Conservation (phyloP, 139 green algal species). For the Penium margaritaceum region DNA sequence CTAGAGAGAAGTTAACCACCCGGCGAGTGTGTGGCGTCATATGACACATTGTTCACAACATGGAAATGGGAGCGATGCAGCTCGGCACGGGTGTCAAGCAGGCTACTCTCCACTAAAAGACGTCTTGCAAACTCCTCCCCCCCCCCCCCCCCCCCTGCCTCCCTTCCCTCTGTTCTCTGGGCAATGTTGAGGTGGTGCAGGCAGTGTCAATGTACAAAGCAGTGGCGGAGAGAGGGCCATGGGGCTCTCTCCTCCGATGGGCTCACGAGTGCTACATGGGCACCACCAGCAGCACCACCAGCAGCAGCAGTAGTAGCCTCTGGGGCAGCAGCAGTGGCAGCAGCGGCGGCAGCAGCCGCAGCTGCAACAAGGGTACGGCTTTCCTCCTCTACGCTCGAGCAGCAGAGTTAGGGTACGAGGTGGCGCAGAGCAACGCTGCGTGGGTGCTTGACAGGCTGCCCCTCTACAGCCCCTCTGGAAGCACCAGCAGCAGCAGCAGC, state of each 20-base stretch:
- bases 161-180: background rate
- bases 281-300: no score
- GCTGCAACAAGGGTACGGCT: constrained; percentile 27
- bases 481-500: background rate
- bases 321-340: no score
- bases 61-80: no score
- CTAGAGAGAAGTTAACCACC: no score
- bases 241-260: constrained; percentile 48
- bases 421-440: constrained; percentile 82
- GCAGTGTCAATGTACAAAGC: constrained; percentile 58
- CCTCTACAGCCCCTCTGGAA: background rate
- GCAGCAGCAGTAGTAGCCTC: no score
- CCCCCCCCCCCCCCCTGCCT: background rate
- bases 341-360: no score
- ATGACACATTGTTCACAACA: no score
- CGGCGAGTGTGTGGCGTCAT: no score
- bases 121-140: background rate
- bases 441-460: constrained; percentile 70
- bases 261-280: constrained; percentile 45
- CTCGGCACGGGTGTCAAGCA: no score
- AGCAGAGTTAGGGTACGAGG: constrained; percentile 78
- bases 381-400: constrained; percentile 69
- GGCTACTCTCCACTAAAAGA: no score
- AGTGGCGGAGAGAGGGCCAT: constrained; percentile 58
- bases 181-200: no score